Evolutionary conservation across 2,329 filamentous ascomycete species (phyloP), one percentile per base, ranked within the genome.

Genomic region (Trichoderma atrobrunneum): DNA sequence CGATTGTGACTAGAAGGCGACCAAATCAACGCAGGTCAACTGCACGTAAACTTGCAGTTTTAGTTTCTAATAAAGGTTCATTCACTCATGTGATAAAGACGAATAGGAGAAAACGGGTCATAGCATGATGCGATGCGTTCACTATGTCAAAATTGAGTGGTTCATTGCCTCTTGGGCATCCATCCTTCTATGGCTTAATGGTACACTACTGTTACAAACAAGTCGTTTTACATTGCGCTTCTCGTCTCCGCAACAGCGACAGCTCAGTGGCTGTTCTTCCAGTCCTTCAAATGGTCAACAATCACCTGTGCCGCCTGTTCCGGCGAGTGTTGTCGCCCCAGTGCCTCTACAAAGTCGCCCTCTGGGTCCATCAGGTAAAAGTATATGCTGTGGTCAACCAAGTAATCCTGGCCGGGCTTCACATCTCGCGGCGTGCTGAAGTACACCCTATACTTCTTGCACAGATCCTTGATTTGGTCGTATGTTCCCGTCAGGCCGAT

Each of bases 301-400:
- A 99, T 98, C 72, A 98, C 85, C 82, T 90, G 91, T 7, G 95
- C 93, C 1, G 91, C 96, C 78, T 93, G 89, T 74, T 96, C 91
- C 1, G 95, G 93, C 56, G 93, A 97, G 83, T 98, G 95, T 83
- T 99, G 96, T 74, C 96, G 87, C 21, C 96, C 96, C 78, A 99
- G 91, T 14, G 95, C 97, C 85, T 99, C 97, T 32, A 99, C 95
- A 82, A 99, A 99, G 81, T 99, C 95, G 24, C 95, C 95, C 77
- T 98, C 95, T 0, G 96, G 96, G 81, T 98, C 96, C 96, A 99
- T 99, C 76, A 99, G 84, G 82, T 99, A 99, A 79, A 99, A 99
- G 86, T 99, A 99, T 77, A 99, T 99, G 82, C 94, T 98, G 85
- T 99, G 96, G 82, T 99, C 96, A 14, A 99, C 96, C 77, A 99